Percentiles rank a stretch among this genome's conserved stretches.
Evolutionary conservation across 768 basidiomycete species (phyloP).

Genomic region (Amanita rimosa): DNA sequence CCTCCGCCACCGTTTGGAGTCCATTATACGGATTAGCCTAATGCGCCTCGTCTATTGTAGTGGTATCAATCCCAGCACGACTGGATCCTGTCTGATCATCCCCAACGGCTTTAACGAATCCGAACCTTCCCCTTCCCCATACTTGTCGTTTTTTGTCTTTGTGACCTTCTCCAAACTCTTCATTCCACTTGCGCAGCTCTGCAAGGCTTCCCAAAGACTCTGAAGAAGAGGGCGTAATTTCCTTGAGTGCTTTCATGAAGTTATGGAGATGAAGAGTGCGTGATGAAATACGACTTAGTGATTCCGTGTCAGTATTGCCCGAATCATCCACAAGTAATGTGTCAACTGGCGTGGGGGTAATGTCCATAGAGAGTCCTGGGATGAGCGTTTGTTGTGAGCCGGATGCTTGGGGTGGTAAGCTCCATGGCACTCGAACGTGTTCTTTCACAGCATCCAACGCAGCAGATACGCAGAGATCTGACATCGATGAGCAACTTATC

Average conservation of each 20-base stretch:
- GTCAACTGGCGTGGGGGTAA: background rate
- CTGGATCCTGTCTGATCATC: constrained; percentile 27
- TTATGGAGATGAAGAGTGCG: constrained; percentile 47
- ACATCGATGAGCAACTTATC: constrained; percentile 5
- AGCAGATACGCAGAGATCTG: constrained; percentile 89
- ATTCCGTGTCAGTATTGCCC: constrained; percentile 1
- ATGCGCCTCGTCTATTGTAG: background rate
- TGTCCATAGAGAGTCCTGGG: background rate
- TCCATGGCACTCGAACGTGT: constrained; percentile 72
- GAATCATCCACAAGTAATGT: constrained; percentile 10
- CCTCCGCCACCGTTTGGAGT: background rate
- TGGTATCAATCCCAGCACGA: constrained; percentile 1
- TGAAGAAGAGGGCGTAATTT: constrained; percentile 85
- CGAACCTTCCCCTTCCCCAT: constrained; percentile 85
- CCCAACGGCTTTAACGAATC: constrained; percentile 44
- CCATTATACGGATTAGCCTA: background rate
- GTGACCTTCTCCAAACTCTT: constrained; percentile 85
- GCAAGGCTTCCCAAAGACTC: constrained; percentile 68
- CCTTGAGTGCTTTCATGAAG: constrained; percentile 75
- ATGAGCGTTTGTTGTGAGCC: background rate
- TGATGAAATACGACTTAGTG: background rate
- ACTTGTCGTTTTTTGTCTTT: constrained; percentile 56
- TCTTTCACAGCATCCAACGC: constrained; percentile 91
- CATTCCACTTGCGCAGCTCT: constrained; percentile 81
- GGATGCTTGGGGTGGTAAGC: background rate